phyloP scores from a whole-genome alignment of 441 rosid species.

The Pelargonium fulgidum region DNA sequence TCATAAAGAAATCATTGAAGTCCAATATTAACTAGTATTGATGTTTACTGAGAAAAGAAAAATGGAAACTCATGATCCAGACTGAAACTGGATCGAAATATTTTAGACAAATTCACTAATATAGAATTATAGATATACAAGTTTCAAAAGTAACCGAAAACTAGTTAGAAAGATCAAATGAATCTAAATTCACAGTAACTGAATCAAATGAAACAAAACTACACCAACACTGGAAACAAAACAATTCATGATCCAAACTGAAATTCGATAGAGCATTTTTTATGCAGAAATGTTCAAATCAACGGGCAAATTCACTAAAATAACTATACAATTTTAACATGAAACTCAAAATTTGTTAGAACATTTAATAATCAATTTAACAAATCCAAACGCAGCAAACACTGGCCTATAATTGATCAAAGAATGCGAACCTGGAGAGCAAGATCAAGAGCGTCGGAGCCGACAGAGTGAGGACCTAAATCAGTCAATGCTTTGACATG shows the following conservation, averaged over 20 bases:
- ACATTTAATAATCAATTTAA: background rate
- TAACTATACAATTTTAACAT: background rate
- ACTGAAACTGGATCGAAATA: background rate
- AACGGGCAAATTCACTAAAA: too few species aligned
- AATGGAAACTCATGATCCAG: too few species aligned
- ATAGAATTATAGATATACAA: too few species aligned
- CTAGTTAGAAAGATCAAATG: too few species aligned
- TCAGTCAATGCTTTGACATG: slow-evolving; percentile 74
- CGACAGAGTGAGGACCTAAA: slow-evolving; percentile 81
- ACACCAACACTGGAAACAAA: too few species aligned
- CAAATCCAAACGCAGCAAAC: background rate
- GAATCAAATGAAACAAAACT: too few species aligned
- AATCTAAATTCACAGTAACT: too few species aligned
- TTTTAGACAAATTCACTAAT: too few species aligned
- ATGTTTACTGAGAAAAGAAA: background rate
- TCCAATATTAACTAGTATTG: background rate
- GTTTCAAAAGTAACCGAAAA: too few species aligned
- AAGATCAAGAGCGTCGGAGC: slow-evolving; percentile 61
- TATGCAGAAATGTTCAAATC: too few species aligned
- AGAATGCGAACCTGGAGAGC: slow-evolving; percentile 53
- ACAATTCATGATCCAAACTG: too few species aligned
- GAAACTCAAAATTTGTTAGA: background rate
- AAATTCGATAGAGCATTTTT: too few species aligned
- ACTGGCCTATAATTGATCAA: background rate
- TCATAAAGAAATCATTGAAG: slow-evolving; percentile 5